Percentiles rank a stretch among this genome's conserved stretches.
These are phyloP conservation scores for Cladosporium sp. DNA, from an alignment of 2,329 filamentous ascomycete genomes.

Conservation along the genomic window DNA sequence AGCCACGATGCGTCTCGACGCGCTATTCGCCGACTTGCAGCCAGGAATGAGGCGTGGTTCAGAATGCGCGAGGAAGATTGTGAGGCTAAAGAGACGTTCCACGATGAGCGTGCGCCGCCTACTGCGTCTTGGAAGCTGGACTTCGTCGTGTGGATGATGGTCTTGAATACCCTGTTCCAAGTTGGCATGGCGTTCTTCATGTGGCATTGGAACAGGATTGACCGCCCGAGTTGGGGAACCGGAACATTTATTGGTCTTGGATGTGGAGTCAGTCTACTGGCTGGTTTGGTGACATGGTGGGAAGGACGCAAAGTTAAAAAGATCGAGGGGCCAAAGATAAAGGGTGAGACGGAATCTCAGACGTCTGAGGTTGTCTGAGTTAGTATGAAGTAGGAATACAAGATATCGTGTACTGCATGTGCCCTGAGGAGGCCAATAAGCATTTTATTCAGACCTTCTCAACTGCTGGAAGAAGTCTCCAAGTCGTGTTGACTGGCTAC, in stretches of 20 bases:
- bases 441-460: background rate
- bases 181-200: slow-evolving; percentile 70
- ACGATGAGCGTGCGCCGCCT: slow-evolving; percentile 64
- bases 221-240: slow-evolving; percentile 19
- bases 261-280: slow-evolving; percentile 18
- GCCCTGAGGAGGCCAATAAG: background rate
- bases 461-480: background rate
- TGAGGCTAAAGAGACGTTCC: slow-evolving; percentile 10
- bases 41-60: slow-evolving; percentile 17
- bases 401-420: background rate
- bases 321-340: slow-evolving; percentile 18
- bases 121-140: slow-evolving; percentile 72
- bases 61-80: slow-evolving; percentile 44
- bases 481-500: background rate
- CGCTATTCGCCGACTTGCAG: slow-evolving; percentile 12
- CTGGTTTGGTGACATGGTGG: slow-evolving; percentile 19
- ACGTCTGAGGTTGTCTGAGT: background rate
- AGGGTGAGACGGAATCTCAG: background rate
- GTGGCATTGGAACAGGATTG: slow-evolving; percentile 53
- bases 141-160: slow-evolving; percentile 72
- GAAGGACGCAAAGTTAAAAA: slow-evolving; percentile 20
- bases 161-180: slow-evolving; percentile 74
- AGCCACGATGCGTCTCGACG: slow-evolving; percentile 55
- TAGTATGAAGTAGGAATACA: background rate
- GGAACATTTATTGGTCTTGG: slow-evolving; percentile 20